A percentile compares a stretch with the other conserved stretches of the same genome.
These are phyloP conservation scores for Talaromyces amestolkiae DNA, from an alignment of 2,329 filamentous ascomycete species.

Conservation along the genomic window DNA sequence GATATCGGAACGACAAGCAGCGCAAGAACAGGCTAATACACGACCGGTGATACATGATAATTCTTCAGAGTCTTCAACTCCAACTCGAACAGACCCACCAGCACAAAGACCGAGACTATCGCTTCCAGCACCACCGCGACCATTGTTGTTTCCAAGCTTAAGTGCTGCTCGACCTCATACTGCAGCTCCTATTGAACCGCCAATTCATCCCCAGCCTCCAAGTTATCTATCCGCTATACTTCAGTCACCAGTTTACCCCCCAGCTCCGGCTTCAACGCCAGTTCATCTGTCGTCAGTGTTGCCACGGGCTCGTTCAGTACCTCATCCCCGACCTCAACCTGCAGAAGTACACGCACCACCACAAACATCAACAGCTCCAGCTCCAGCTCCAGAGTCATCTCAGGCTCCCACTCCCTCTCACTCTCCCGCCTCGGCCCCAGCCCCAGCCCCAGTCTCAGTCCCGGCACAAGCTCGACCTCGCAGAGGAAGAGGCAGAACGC, in stretches of 20 bases:
- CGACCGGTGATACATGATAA: neutral
- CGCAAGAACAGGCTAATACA: neutral
- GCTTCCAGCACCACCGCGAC: neutral
- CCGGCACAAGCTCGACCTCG: neutral
- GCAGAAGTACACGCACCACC: neutral
- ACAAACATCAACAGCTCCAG: neutral
- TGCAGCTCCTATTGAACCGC: neutral
- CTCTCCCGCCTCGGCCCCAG: too few relatives aligned
- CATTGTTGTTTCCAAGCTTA: neutral
- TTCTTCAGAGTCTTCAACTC: neutral
- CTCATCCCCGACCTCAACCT: neutral
- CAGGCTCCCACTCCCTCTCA: too few relatives aligned
- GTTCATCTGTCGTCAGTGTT: neutral
- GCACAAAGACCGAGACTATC: neutral
- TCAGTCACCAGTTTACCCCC: neutral
- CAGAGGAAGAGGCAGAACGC: neutral
- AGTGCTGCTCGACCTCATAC: neutral
- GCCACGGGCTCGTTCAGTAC: neutral
- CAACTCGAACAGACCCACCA: neutral
- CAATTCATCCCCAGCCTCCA: neutral
- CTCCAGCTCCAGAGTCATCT: neutral
- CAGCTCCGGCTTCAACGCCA: neutral
- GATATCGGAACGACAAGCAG: neutral
- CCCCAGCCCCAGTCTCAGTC: neutral
- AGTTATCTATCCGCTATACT: neutral